Percentiles rank a stretch among this genome's conserved stretches.
These are phyloP conservation scores for Coccomyxa subellipsoidea DNA, from an alignment of 163 green algal species.

Conservation along the genomic window DNA sequence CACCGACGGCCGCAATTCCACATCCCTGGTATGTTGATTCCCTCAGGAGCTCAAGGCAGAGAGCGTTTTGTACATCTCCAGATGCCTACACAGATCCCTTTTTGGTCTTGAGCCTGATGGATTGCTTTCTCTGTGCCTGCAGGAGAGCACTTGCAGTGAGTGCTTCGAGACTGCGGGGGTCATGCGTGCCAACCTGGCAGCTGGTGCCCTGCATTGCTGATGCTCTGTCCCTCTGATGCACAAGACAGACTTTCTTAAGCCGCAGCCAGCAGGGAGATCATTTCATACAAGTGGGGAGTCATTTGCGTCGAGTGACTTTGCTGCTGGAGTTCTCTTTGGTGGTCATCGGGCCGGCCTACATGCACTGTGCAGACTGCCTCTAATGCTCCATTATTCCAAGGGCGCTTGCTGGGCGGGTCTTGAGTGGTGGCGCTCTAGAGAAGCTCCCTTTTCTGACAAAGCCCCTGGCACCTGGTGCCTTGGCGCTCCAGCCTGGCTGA, in stretches of 20 bases:
- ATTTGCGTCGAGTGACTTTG: too few relatives aligned
- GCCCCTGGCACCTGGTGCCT: neutral
- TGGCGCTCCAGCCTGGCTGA: neutral
- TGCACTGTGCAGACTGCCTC: neutral
- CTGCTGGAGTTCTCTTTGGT: neutral
- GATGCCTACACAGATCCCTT: neutral
- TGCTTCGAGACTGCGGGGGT: neutral
- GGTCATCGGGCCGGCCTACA: neutral
- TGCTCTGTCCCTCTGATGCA: neutral
- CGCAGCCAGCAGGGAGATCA: neutral
- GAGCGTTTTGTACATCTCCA: neutral
- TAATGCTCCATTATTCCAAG: neutral
- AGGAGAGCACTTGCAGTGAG: constrained; percentile 5
- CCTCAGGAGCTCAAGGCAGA: too few relatives aligned
- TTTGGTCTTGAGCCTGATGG: neutral
- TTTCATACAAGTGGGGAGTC: neutral
- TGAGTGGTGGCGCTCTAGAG: neutral
- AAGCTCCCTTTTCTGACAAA: neutral
- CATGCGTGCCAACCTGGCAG: neutral
- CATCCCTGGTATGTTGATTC: neutral
- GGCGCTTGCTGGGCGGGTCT: too few relatives aligned
- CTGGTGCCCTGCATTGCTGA: neutral
- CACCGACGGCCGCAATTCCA: neutral
- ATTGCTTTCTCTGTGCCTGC: neutral
- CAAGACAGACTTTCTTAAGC: neutral